phyloP scores from a whole-genome alignment of 129 eudicot species.

The Tagetes patula region DNA sequence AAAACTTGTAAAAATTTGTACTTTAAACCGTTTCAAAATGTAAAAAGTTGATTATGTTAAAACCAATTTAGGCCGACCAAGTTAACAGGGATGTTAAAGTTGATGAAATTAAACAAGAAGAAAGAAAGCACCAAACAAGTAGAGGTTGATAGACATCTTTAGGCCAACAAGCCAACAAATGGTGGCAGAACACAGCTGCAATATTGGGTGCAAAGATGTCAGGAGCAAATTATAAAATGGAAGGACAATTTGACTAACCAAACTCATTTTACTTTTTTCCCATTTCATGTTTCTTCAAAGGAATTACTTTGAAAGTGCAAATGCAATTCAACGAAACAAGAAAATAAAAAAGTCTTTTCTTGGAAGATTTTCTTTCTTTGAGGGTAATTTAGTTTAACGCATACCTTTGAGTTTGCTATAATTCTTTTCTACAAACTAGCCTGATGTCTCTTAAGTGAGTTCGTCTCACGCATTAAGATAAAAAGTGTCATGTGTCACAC shows the following conservation, averaged over 20 bases:
- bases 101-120: neutral
- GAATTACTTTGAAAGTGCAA: slow-evolving; percentile 30
- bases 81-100: slow-evolving; percentile 21
- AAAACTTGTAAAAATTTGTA: neutral
- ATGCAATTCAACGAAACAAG: slow-evolving; percentile 36
- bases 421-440: too few relatives aligned
- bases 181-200: slow-evolving; percentile 29
- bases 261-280: slow-evolving; percentile 28
- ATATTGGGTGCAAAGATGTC: slow-evolving; percentile 21
- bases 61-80: slow-evolving; percentile 29
- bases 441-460: too few relatives aligned
- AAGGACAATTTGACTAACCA: slow-evolving; percentile 38
- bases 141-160: slow-evolving; percentile 35
- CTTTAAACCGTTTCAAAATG: neutral
- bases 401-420: too few relatives aligned
- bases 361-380: slow-evolving; percentile 2
- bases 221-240: slow-evolving; percentile 25
- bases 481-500: too few relatives aligned
- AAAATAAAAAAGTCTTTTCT: slow-evolving; percentile 14
- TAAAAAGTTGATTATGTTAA: slow-evolving; percentile 6
- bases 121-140: slow-evolving; percentile 24
- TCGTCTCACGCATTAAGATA: too few relatives aligned
- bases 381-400: slow-evolving; percentile 9
- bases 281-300: slow-evolving; percentile 34
- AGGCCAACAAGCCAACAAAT: slow-evolving; percentile 57